Evolutionary conservation across 2,329 filamentous ascomycete genomes (phyloP).

Genomic region (Neoscytalidium dimidiatum): DNA sequence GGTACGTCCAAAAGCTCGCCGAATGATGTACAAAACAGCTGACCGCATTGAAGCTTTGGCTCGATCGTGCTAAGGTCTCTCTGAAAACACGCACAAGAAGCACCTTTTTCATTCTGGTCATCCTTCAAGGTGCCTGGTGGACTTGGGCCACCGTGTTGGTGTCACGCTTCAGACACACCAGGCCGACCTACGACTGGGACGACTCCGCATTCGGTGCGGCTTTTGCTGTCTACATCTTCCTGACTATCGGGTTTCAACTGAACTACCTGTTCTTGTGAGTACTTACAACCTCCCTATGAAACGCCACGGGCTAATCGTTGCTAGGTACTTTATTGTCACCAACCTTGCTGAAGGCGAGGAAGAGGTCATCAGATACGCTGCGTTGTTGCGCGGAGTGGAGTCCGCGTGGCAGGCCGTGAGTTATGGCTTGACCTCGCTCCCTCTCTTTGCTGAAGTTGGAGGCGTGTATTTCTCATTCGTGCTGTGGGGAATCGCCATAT

Average conservation of each 20-base stretch:
- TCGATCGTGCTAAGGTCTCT: conserved; percentile 59
- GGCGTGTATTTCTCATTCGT: conserved; percentile 71
- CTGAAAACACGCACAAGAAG: conserved; percentile 57
- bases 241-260: conserved; percentile 68
- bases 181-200: conserved; percentile 67
- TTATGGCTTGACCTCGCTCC: conserved; percentile 66
- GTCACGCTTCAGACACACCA: conserved; percentile 58
- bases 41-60: conserved; percentile 44
- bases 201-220: conserved; percentile 64
- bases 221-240: conserved; percentile 68
- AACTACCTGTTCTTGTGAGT: conserved; percentile 67
- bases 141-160: conserved; percentile 68
- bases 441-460: conserved; percentile 64
- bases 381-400: conserved; percentile 68
- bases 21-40: background rate
- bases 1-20: conserved; percentile 17
- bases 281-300: conserved; percentile 40
- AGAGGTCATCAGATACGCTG: conserved; percentile 68
- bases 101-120: conserved; percentile 56
- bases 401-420: conserved; percentile 73
- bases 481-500: conserved; percentile 64
- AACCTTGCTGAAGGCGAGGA: conserved; percentile 63
- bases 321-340: conserved; percentile 65
- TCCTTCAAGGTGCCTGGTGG: conserved; percentile 70
- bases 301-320: no score